Percentiles rank a stretch among this genome's conserved stretches.
Conservation (phyloP, 495 filamentous ascomycete genomes). For the Coniosporium apollinis region DNA sequence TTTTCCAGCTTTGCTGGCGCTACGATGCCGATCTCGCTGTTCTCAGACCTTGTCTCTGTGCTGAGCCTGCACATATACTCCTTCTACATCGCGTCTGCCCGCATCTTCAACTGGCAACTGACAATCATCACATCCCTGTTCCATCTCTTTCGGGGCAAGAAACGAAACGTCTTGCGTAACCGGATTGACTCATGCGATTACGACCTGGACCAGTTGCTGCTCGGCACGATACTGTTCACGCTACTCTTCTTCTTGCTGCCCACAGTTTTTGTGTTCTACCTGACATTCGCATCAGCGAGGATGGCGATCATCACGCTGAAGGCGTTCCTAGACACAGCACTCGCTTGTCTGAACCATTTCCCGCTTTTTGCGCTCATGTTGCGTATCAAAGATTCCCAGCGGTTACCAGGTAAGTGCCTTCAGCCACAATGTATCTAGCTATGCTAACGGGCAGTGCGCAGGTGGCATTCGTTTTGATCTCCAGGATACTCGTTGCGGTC, state of each 20-base stretch:
- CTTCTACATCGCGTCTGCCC: constrained; percentile 90
- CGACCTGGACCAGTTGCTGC: constrained; percentile 89
- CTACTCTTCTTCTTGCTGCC: constrained; percentile 89
- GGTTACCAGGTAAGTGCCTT: constrained; percentile 54
- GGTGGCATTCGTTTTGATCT: constrained; percentile 86
- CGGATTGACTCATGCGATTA: constrained; percentile 98
- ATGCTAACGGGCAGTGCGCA: constrained; percentile 16
- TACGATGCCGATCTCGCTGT: constrained; percentile 90
- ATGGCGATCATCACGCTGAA: constrained; percentile 92
- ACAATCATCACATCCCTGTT: constrained; percentile 93
- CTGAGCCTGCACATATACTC: constrained; percentile 93
- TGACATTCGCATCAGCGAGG: constrained; percentile 84
- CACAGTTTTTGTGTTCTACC: constrained; percentile 89
- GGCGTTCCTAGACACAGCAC: constrained; percentile 69
- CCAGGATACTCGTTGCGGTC: constrained; percentile 44
- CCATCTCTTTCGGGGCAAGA: constrained; percentile 94
- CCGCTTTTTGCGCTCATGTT: constrained; percentile 96
- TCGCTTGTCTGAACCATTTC: constrained; percentile 95
- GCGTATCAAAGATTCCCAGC: constrained; percentile 76
- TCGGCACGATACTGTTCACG: constrained; percentile 94
- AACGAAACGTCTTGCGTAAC: constrained; percentile 90
- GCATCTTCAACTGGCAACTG: constrained; percentile 97
- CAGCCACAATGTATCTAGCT: constrained; percentile 5
- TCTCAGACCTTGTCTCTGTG: constrained; percentile 84
- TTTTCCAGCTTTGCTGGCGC: constrained; percentile 90